Evolutionary conservation across 805 yeast genomes (phyloP).

Genomic region (Candida cerambycidarum): DNA sequence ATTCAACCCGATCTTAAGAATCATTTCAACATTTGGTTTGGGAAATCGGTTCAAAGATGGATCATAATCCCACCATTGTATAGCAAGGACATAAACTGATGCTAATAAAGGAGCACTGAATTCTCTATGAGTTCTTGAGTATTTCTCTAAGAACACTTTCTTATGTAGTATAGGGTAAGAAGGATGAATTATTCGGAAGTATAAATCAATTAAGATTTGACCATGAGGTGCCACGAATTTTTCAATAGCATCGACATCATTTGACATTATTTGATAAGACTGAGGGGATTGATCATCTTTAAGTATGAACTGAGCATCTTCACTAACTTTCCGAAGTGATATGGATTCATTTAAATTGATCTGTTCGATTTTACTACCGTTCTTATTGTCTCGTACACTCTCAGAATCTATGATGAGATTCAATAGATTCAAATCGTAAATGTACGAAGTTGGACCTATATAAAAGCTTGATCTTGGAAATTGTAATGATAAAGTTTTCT

Average conservation of each 20-base stretch:
- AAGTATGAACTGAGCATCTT: conserved; percentile 70
- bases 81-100: conserved; percentile 83
- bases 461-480: conserved; percentile 88
- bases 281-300: conserved; percentile 79
- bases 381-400: conserved; percentile 9
- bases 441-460: conserved; percentile 80
- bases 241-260: conserved; percentile 82
- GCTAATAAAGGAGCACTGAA: conserved; percentile 89
- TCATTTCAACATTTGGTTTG: conserved; percentile 67
- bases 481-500: conserved; percentile 72
- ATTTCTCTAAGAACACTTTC: conserved; percentile 87
- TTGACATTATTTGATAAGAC: conserved; percentile 64
- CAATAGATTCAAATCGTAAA: conserved; percentile 71
- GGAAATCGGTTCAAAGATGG: conserved; percentile 72
- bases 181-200: conserved; percentile 85
- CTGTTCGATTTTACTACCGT: conserved; percentile 63
- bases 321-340: conserved; percentile 76
- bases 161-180: conserved; percentile 90
- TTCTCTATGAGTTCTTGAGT: conserved; percentile 86
- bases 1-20: conserved; percentile 53
- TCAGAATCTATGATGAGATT: conserved; percentile 52
- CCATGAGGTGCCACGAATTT: conserved; percentile 91
- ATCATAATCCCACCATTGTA: conserved; percentile 93
- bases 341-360: conserved; percentile 67
- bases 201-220: conserved; percentile 70